These are phyloP conservation scores for Thielaviopsis ethacetica DNA, from an alignment of 2,329 filamentous ascomycete genomes.

Conservation along the genomic window DNA sequence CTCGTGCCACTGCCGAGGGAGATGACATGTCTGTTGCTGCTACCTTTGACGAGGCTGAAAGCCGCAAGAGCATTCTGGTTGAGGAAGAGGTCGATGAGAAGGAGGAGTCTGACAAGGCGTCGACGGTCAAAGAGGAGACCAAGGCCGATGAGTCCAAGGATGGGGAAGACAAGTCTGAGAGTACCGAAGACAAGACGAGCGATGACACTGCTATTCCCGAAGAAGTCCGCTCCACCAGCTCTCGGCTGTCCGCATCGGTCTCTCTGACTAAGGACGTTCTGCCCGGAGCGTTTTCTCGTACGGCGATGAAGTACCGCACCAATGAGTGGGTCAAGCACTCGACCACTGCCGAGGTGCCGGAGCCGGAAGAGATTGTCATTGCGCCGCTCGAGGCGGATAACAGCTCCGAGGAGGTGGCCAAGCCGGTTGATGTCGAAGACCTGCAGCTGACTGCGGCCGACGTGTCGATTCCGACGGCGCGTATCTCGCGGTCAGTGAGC, in stretches of 20 bases:
- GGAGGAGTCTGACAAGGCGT: constrained; percentile 2
- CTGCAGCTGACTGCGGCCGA: constrained; percentile 46
- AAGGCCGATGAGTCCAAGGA: constrained; percentile 2
- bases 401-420: constrained; percentile 4
- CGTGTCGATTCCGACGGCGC: constrained; percentile 15
- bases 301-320: constrained; percentile 71
- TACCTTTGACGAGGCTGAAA: constrained; percentile 31
- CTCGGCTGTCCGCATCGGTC: constrained; percentile 25
- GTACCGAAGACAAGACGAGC: not conserved
- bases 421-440: constrained; percentile 39
- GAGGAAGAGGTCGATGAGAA: constrained; percentile 13
- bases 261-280: constrained; percentile 45
- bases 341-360: constrained; percentile 56
- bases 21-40: constrained; percentile 39
- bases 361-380: constrained; percentile 42
- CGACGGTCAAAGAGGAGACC: constrained; percentile 7
- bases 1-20: constrained; percentile 20
- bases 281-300: constrained; percentile 54
- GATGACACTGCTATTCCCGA: constrained; percentile 15
- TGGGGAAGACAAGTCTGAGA: not conserved
- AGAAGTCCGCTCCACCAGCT: constrained; percentile 25
- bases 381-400: constrained; percentile 23
- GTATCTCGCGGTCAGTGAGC: constrained; percentile 23
- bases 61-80: constrained; percentile 1
- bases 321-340: constrained; percentile 96